Percentiles rank a stretch among this genome's conserved stretches.
Evolutionary conservation across 73 alveolate genomes (phyloP).

Genomic region (Paramecium caudatum): DNA sequence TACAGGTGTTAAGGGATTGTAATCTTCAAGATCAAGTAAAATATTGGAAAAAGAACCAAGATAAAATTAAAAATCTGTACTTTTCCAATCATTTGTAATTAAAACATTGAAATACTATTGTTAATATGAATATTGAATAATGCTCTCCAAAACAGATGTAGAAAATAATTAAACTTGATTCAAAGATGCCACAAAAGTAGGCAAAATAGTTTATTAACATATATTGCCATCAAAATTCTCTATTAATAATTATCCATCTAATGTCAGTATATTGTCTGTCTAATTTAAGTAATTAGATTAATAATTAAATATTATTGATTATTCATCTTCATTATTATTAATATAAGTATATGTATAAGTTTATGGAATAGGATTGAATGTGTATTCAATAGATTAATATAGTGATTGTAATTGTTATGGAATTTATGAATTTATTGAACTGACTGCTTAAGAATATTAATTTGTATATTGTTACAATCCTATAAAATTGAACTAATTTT

Average conservation of each 20-base stretch:
- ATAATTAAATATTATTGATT: not conserved
- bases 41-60: conserved; percentile 3
- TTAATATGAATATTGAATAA: conserved; percentile 11
- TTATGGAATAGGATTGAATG: no score
- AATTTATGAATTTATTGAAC: no score
- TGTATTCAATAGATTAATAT: no score
- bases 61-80: conserved; percentile 22
- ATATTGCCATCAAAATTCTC: not conserved
- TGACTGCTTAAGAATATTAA: no score
- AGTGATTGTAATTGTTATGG: no score
- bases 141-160: not conserved
- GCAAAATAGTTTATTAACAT: not conserved
- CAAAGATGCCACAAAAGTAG: not conserved
- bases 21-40: not conserved
- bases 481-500: no score
- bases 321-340: not conserved
- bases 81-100: not conserved
- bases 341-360: conserved; percentile 6
- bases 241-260: not conserved
- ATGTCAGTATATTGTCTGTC: not conserved
- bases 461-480: no score
- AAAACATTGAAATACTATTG: not conserved
- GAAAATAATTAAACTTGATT: conserved; percentile 2
- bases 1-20: conserved; percentile 1
- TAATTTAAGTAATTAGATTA: not conserved